These are phyloP conservation scores for Cercophora sp. DNA, from an alignment of 495 filamentous ascomycete species.

Conservation along the genomic window DNA sequence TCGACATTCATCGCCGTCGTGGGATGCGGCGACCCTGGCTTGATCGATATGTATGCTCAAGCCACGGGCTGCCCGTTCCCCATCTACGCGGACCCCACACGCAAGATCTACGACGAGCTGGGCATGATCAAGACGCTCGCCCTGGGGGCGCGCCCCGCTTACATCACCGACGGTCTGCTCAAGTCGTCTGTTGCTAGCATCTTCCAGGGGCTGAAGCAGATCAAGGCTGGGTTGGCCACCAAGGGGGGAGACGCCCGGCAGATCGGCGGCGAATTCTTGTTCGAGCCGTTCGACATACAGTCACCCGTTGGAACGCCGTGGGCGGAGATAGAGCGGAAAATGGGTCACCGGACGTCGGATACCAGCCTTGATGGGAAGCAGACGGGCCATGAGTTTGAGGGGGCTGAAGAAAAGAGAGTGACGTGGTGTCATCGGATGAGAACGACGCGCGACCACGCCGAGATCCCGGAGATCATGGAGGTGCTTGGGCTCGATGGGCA, in stretches of 20 bases:
- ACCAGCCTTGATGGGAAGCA: conserved; percentile 27
- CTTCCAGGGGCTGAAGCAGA: conserved; percentile 53
- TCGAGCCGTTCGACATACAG: conserved; percentile 48
- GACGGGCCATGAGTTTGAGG: conserved; percentile 10
- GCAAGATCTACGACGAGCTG: conserved; percentile 64
- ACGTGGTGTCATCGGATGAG: conserved; percentile 84
- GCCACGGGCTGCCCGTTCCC: conserved; percentile 67
- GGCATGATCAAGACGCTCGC: conserved; percentile 65
- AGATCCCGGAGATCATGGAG: conserved; percentile 59
- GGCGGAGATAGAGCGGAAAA: conserved; percentile 19
- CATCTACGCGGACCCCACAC: conserved; percentile 76
- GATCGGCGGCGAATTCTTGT: conserved; percentile 82
- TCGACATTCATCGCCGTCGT: conserved; percentile 67
- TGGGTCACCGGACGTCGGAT: conserved; percentile 15
- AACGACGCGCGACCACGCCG: conserved; percentile 72
- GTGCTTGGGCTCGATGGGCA: conserved; percentile 56
- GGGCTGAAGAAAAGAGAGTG: conserved; percentile 50
- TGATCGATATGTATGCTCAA: conserved; percentile 65
- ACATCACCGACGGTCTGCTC: conserved; percentile 53
- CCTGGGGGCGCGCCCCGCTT: conserved; percentile 62
- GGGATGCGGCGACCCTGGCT: conserved; percentile 70
- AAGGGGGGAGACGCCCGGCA: conserved; percentile 66
- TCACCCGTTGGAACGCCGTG: conserved; percentile 32
- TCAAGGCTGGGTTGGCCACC: conserved; percentile 48
- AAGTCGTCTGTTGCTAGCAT: conserved; percentile 46